Evolutionary conservation across 208 protist species (phyloP).

Genomic region (Tritrichomonas musculus): DNA sequence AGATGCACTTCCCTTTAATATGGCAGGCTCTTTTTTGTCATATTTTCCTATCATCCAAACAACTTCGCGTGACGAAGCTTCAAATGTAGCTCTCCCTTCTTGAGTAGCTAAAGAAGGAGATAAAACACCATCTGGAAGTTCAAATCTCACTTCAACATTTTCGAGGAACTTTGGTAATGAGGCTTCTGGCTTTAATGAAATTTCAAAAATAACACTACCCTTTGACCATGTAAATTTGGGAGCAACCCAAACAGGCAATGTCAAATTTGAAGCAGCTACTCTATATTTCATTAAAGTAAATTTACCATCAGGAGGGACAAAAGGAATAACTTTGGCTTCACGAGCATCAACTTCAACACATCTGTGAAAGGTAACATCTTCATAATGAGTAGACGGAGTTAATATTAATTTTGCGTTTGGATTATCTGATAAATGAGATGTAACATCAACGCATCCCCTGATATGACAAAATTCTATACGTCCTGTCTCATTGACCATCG

Average conservation of each 20-base stretch:
- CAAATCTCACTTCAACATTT: not conserved
- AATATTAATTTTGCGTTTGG: not conserved
- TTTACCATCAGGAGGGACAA: not conserved
- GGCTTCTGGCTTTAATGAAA: not conserved
- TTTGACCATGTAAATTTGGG: slow-evolving; percentile 8
- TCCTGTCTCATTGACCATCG: not conserved
- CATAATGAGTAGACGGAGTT: not conserved
- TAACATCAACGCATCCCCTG: not conserved
- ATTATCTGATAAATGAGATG: not conserved
- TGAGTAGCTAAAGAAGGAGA: not conserved
- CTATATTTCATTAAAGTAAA: not conserved
- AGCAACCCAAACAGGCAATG: not conserved
- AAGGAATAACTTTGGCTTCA: slow-evolving; percentile 24
- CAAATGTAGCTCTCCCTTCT: not conserved
- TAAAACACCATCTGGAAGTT: not conserved
- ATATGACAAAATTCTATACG: not conserved
- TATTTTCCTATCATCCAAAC: not conserved
- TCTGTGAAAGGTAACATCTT: not conserved
- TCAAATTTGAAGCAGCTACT: not conserved
- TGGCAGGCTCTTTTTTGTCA: not conserved
- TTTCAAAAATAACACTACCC: not conserved
- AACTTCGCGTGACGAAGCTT: not conserved
- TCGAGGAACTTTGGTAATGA: not conserved
- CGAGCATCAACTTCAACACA: not conserved
- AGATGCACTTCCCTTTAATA: not conserved